A percentile compares a stretch with the other conserved stretches of the same genome.
phyloP scores from a whole-genome alignment of 208 protist genomes.

The Trypanosomatidae sp. region DNA sequence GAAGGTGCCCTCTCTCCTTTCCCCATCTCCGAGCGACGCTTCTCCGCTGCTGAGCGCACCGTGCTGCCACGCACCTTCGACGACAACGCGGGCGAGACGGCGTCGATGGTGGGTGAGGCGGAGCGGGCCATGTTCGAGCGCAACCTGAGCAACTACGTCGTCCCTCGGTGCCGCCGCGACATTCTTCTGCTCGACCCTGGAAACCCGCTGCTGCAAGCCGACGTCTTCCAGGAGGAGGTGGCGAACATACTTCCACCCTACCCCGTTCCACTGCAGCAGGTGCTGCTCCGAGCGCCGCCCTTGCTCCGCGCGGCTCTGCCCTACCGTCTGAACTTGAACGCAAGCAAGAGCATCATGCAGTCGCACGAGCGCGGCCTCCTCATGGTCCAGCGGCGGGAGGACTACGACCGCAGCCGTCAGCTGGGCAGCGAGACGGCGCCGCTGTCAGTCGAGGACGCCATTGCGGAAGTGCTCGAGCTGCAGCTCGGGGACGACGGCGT shows the following conservation, averaged over 20 bases:
- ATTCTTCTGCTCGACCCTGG: slow-evolving; percentile 76
- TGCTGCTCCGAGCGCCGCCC: slow-evolving; percentile 54
- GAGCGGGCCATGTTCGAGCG: slow-evolving; percentile 40
- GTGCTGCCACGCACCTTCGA: slow-evolving; percentile 69
- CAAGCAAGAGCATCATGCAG: slow-evolving; percentile 29
- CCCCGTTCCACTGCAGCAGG: slow-evolving; percentile 28
- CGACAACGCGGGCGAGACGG: slow-evolving; percentile 37
- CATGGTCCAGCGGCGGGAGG: slow-evolving; percentile 65
- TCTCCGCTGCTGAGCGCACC: slow-evolving; percentile 66
- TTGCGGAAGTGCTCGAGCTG: no score
- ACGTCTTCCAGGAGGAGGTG: slow-evolving; percentile 75
- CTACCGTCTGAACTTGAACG: slow-evolving; percentile 33
- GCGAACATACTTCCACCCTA: slow-evolving; percentile 54
- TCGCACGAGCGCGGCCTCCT: slow-evolving; percentile 27
- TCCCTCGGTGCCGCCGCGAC: slow-evolving; percentile 63
- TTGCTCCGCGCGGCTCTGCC: slow-evolving; percentile 68
- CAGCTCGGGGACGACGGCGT: no score
- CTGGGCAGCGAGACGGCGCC: no score
- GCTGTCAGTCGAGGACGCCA: no score
- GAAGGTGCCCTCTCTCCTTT: slow-evolving; percentile 62
- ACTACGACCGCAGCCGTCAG: no score
- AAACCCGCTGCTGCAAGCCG: slow-evolving; percentile 69
- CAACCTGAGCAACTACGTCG: slow-evolving; percentile 45
- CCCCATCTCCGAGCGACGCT: slow-evolving; percentile 54
- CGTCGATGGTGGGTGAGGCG: slow-evolving; percentile 48